Conservation (phyloP, 768 basidiomycete genomes). For the Kondoa malvinella region DNA sequence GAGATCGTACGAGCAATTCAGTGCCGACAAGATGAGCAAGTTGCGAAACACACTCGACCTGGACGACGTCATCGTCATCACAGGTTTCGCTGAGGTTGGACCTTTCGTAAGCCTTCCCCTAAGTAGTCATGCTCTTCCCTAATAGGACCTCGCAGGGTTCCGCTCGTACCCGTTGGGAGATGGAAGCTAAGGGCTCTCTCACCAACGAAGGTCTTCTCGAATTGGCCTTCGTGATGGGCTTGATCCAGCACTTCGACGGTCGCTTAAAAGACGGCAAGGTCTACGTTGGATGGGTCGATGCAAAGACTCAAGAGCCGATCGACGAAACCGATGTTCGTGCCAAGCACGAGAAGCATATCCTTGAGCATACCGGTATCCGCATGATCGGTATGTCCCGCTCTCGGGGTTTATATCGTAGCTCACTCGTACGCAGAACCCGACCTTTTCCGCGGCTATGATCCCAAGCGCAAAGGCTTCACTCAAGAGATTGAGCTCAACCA, state of each 20-base stretch:
- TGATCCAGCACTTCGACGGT: slow-evolving; percentile 96
- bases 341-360: slow-evolving; percentile 84
- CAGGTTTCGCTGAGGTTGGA: slow-evolving; percentile 91
- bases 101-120: slow-evolving; percentile 51
- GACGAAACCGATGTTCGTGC: slow-evolving; percentile 94
- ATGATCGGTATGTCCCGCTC: slow-evolving; percentile 53
- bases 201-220: slow-evolving; percentile 96
- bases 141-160: too few species aligned
- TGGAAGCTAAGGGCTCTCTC: slow-evolving; percentile 94
- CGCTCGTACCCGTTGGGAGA: slow-evolving; percentile 96
- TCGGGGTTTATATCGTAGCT: slow-evolving; percentile 1
- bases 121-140: too few species aligned
- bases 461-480: slow-evolving; percentile 90
- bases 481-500: slow-evolving; percentile 94
- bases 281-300: slow-evolving; percentile 96
- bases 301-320: slow-evolving; percentile 77
- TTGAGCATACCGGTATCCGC: slow-evolving; percentile 78
- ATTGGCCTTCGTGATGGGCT: slow-evolving; percentile 99
- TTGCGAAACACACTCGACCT: slow-evolving; percentile 80
- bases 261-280: slow-evolving; percentile 80
- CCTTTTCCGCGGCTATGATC: slow-evolving; percentile 92
- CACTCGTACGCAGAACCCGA: slow-evolving; percentile 58
- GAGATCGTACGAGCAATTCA: slow-evolving; percentile 35
- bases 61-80: slow-evolving; percentile 87
- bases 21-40: slow-evolving; percentile 49